Evolutionary conservation across 345 rosid genomes (phyloP), one percentile per base, ranked within the genome.

Genomic region (Dovyalis caffra): DNA sequence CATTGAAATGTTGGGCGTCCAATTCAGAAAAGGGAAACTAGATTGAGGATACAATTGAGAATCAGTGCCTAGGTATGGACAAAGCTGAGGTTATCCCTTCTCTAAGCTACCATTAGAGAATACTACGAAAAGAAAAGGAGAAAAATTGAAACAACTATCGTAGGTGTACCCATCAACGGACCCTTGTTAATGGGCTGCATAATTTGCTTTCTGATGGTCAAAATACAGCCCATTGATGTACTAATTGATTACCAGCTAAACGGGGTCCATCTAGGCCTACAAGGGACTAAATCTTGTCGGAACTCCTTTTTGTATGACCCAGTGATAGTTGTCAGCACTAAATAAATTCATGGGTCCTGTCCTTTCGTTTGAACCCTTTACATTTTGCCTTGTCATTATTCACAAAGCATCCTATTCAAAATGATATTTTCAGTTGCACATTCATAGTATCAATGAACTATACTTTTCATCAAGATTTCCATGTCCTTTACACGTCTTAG

Each of bases 231-330:
- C 73, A 68, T 40, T 45, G 20, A 31, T 23, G 71, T 0, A 8
- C n/a, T 11, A 10, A 29, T 26, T 43, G 57, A 72, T 72, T 38
- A 0, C n/a, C 25, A 14, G 49, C 3, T 1, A 3, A 74, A 28
- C 34, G 1, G 53, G 77, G 67, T 40, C 60, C 78, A 58, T 28
- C 1, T 32, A 20, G 70, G n/a, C 43, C 75, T 40, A 9, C 67
- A 63, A 8, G 8, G 37, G 68, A 25, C 12, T 57, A 11, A 12
- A 18, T 9, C 9, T 16, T 3, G 64, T 51, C 32, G 35, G 37
- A 29, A 5, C 23, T 6, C 20, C 18, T 25, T 1, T 14, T 21
- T 58, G 8, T 1, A 20, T 26, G 68, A 58, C 68, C 76, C 49
- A 34, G 37, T 38, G 8, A 73, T n/a, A 47, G 68, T 14, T 21